A percentile compares a stretch with the other conserved stretches of the same genome.
Evolutionary conservation across 1,284 basidiomycete genomes (phyloP).

Genomic region (Bondarzewia mesenterica): DNA sequence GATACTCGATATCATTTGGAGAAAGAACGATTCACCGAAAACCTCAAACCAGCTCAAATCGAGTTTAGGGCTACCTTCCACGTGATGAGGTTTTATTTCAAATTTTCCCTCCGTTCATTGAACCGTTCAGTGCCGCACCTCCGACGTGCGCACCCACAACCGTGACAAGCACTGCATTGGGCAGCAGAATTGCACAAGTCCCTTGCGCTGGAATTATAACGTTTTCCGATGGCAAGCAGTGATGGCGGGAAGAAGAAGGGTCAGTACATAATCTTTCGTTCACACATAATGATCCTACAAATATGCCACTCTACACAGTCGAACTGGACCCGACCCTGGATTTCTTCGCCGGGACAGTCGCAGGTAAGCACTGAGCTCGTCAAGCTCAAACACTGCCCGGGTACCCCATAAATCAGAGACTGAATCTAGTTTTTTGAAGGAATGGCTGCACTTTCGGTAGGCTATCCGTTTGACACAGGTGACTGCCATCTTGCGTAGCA

Average conservation of each 20-base stretch:
- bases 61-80: no score
- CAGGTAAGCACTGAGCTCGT: slow-evolving; percentile 29
- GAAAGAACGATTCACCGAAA: no score
- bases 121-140: no score
- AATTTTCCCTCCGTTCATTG: no score
- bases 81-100: no score
- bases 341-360: slow-evolving; percentile 69
- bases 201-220: no score
- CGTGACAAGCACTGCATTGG: no score
- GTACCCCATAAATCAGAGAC: neutral
- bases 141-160: no score
- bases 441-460: slow-evolving; percentile 53
- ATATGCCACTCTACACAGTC: slow-evolving; percentile 9
- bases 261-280: neutral
- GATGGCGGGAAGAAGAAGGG: neutral
- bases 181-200: no score
- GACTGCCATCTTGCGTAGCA: slow-evolving; percentile 13
- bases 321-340: slow-evolving; percentile 46
- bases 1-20: no score
- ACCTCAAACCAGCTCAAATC: no score
- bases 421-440: slow-evolving; percentile 30
- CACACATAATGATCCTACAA: neutral
- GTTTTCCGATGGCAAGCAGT: neutral
- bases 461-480: slow-evolving; percentile 74
- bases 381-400: slow-evolving; percentile 1